Evolutionary conservation across 164 flowering plant genomes (phyloP), one percentile per base, ranked within the genome.

Genomic region (Cinnamomum micranthum): DNA sequence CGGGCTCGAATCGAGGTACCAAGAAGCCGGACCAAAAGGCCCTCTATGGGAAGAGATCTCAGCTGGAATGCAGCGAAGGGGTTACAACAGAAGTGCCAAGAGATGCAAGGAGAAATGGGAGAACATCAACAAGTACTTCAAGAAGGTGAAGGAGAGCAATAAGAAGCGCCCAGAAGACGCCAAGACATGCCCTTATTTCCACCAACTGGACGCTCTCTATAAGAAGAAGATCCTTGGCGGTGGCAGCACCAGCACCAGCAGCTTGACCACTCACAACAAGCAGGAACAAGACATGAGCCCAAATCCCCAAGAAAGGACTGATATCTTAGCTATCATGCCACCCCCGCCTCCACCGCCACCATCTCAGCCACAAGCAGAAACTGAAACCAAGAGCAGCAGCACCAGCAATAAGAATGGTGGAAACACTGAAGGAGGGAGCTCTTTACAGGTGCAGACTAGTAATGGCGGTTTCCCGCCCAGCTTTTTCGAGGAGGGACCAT

Each of bases 161-260:
- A 69, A 69, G 77, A 88, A 84, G 79, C 81, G 94, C 17, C 94
- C 91, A 0, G 88, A 88, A 62, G 94, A 90, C 68, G 87, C 91
- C 47, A 88, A 88, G 69, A 88, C 91, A 17, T 88, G 91, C 77
- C 89, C 91, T 23, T 88, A 88, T 35, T 88, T 86, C 72, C 84
- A 86, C 59, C 77, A 84, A 65, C 80, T 88, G 7, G 91, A 88
- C 68, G 85, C 88, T 0, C 81, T 88, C 3, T 86, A 88, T 69
- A 74, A 76, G 59, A 76, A 80, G 60, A 88, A 84, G 77, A 72
- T 79, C 65, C 73, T 84, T 24, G 80, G 81, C 15, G 50, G 77
- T 24, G 50, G 70, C 14, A 65, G 69, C 22, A 19, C 2, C 60
- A 55, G 60, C 19, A 55, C 20, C 60, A 20, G 60, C n/a, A 20